Percentiles rank a stretch among this genome's conserved stretches.
These are phyloP conservation scores for Lachancea meyersii DNA, from an alignment of 805 yeast species.

Conservation along the genomic window DNA sequence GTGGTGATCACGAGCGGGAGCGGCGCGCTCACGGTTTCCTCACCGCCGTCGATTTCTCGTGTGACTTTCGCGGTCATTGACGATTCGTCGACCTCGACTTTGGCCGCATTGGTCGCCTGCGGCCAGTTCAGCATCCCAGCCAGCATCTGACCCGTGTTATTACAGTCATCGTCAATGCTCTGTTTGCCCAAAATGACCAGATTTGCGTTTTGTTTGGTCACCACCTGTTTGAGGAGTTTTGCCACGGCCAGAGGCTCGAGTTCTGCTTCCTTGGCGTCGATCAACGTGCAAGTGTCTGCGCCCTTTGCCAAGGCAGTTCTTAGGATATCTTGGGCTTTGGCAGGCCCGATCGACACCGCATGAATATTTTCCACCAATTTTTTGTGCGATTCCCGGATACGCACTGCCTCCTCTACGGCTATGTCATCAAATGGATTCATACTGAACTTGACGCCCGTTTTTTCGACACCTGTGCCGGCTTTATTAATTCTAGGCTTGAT, in stretches of 20 bases:
- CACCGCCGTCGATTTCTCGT: conserved; percentile 94
- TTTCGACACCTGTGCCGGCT: conserved; percentile 70
- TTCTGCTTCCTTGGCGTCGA: conserved; percentile 66
- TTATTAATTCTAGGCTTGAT: conserved; percentile 88
- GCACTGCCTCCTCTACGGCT: conserved; percentile 91
- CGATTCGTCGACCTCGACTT: conserved; percentile 55
- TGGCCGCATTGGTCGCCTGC: conserved; percentile 91
- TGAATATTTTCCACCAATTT: conserved; percentile 76
- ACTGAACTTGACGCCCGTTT: conserved; percentile 84
- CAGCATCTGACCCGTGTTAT: conserved; percentile 94
- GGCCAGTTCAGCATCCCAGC: conserved; percentile 95
- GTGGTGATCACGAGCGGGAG: conserved; percentile 87
- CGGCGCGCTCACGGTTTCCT: conserved; percentile 68
- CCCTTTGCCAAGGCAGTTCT: conserved; percentile 94
- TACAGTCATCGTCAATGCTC: conserved; percentile 91
- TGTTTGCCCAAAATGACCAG: conserved; percentile 90
- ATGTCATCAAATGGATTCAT: conserved; percentile 98
- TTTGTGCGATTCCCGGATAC: conserved; percentile 55
- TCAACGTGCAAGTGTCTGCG: conserved; percentile 75
- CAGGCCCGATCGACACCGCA: conserved; percentile 85
- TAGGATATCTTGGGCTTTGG: conserved; percentile 80
- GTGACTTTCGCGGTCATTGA: conserved; percentile 55
- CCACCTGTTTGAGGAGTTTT: conserved; percentile 69
- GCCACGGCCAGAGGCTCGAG: conserved; percentile 89
- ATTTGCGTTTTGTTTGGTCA: conserved; percentile 64